phyloP scores from a whole-genome alignment of 805 yeast genomes.

The Metschnikowia lunata region DNA sequence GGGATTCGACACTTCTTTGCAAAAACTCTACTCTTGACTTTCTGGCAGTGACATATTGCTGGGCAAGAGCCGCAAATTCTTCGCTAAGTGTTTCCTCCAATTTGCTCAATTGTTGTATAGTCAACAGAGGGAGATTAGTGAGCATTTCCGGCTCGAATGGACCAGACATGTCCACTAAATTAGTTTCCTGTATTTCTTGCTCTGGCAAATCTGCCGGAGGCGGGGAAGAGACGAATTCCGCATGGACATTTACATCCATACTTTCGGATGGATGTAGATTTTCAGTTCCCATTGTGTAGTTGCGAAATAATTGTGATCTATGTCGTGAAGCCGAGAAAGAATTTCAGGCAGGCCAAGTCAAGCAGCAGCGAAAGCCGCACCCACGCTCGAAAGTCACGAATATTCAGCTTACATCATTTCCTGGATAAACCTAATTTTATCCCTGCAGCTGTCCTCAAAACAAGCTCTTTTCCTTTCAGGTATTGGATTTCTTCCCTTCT shows the following conservation, averaged over 20 bases:
- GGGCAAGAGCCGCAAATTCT: slow-evolving; percentile 25
- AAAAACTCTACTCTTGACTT: slow-evolving; percentile 26
- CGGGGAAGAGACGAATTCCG: slow-evolving; percentile 3
- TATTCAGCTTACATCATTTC: too few relatives aligned
- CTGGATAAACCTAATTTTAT: too few relatives aligned
- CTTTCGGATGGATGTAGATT: not conserved
- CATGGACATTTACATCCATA: not conserved
- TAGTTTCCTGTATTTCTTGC: slow-evolving; percentile 1
- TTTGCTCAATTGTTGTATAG: slow-evolving; percentile 23
- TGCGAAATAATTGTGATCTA: slow-evolving; percentile 1
- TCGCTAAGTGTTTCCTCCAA: slow-evolving; percentile 18
- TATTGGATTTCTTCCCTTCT: too few relatives aligned
- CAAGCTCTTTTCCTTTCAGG: too few relatives aligned
- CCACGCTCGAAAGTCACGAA: too few relatives aligned
- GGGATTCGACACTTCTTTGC: slow-evolving; percentile 21
- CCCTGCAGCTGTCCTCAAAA: too few relatives aligned
- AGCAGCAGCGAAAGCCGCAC: slow-evolving; percentile 7
- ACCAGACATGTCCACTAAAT: slow-evolving; percentile 1
- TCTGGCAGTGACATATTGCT: slow-evolving; percentile 25
- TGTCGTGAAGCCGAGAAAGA: too few relatives aligned
- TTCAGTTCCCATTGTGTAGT: slow-evolving; percentile 4
- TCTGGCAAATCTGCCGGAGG: slow-evolving; percentile 9
- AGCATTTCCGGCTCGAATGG: slow-evolving; percentile 14
- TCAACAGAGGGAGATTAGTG: slow-evolving; percentile 17
- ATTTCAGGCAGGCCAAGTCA: not conserved